Base-by-base conservation (phyloP, 805 yeast species). In the Suhomyces canberraensis region DNA sequence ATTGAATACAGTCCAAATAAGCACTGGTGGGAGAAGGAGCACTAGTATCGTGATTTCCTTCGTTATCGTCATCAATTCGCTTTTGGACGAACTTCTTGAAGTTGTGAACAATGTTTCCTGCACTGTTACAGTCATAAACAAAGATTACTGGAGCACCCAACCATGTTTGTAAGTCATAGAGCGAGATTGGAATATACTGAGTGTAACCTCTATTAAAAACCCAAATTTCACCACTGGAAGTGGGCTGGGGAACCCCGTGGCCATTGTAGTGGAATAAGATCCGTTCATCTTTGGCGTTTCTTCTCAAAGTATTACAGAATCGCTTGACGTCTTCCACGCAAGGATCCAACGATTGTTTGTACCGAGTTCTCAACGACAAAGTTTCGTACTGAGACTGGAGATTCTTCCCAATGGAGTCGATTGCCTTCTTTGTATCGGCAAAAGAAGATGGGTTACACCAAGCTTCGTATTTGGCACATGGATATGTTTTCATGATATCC, bases 221-320 rank as follows among this genome's bases (percentile, higher is more conserved):
- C 98, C 98, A 93, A 18, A 93, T 87, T 55, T 93, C 98, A 16
- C 98, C 98, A 31, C 90, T 79, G 24, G 88, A 80, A 0, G 98
- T 93, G 0, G 98, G 98, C 51, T 88, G 88, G 0, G 98, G 98
- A 1, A 93, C 98, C 16, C 98, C 98, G 56, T 93, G 98, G 5
- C 98, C 98, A 51, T 93, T 93, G 58, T 93, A 93, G 58, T 93
- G 98, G 58, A 93, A 91, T 36, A 93, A 59, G 8, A 91, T 84
- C 41, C 98, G 72, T 56, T 91, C 98, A 44, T 91, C 97, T 53
- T 90, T 87, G 2, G 97, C 95, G 40, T 84, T 84, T 38, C 97
- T 73, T 47, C 98, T 71, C 41, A 93, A 65, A 0, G 95, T 84
- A 47, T 87, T 84, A 58, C 97, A 90, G 48, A 90, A 84, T 33